Conservation (phyloP, 2,329 filamentous ascomycete species). For the Aspergillus arachidicola region DNA sequence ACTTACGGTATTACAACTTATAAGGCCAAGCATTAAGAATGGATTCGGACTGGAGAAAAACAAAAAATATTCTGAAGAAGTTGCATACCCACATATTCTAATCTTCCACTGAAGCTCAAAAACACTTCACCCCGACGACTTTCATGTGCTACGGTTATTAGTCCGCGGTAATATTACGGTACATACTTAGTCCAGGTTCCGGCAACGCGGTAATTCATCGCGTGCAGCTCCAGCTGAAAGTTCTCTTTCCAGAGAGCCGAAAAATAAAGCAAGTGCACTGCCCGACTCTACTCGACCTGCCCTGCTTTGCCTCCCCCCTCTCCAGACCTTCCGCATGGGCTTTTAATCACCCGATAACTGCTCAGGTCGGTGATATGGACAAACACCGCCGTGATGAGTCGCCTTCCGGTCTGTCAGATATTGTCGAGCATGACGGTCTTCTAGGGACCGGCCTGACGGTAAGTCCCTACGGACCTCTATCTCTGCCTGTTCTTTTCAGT, state of each 20-base stretch:
- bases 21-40: not conserved
- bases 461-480: conserved; percentile 20
- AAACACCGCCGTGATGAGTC: conserved; percentile 50
- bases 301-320: conserved; percentile 15
- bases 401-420: conserved; percentile 45
- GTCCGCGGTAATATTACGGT: conserved; percentile 6
- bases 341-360: conserved; percentile 25
- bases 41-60: not conserved
- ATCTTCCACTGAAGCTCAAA: not conserved
- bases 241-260: conserved; percentile 3
- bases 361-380: conserved; percentile 43
- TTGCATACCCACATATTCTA: not conserved
- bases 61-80: not conserved
- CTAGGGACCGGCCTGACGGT: conserved; percentile 54
- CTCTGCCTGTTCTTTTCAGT: conserved; percentile 9
- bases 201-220: conserved; percentile 34
- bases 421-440: conserved; percentile 47
- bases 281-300: conserved; percentile 11
- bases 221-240: conserved; percentile 22
- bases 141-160: not conserved
- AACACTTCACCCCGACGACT: not conserved
- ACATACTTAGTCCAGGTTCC: not conserved
- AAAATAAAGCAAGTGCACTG: not conserved
- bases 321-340: conserved; percentile 29
- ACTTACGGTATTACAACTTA: not conserved